phyloP scores from a whole-genome alignment of 2,329 filamentous ascomycete genomes.

The Pyrenochaeta sp. region DNA sequence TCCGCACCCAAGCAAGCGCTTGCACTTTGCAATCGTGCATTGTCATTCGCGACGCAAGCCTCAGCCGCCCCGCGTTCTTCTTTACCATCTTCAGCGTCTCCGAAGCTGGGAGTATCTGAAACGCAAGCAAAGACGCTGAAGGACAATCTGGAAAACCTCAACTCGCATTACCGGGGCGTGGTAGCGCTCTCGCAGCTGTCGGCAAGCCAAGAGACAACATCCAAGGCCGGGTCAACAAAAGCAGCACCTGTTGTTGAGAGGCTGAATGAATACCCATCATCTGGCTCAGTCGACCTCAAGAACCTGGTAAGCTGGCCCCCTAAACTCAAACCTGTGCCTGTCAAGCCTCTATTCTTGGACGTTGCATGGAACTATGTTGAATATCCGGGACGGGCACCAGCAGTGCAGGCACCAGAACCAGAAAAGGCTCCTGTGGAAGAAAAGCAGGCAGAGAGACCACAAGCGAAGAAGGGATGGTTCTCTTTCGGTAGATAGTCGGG shows the following conservation, averaged over 20 bases:
- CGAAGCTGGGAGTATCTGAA: slow-evolving; percentile 72
- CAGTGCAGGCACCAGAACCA: slow-evolving; percentile 37
- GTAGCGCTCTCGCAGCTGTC: slow-evolving; percentile 78
- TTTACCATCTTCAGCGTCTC: slow-evolving; percentile 53
- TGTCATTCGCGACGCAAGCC: slow-evolving; percentile 65
- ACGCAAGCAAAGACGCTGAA: slow-evolving; percentile 67
- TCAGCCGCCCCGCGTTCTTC: slow-evolving; percentile 50
- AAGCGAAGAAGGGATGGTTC: slow-evolving; percentile 60
- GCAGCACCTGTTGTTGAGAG: slow-evolving; percentile 74
- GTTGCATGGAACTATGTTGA: slow-evolving; percentile 98
- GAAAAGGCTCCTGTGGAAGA: slow-evolving; percentile 33
- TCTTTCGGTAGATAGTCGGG: slow-evolving; percentile 54
- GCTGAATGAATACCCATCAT: slow-evolving; percentile 76
- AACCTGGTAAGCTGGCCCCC: slow-evolving; percentile 90
- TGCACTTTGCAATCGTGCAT: slow-evolving; percentile 79
- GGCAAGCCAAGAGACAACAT: slow-evolving; percentile 56
- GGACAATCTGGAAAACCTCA: slow-evolving; percentile 70
- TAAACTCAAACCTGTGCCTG: slow-evolving; percentile 79
- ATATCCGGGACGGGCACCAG: slow-evolving; percentile 72
- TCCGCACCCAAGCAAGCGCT: slow-evolving; percentile 79
- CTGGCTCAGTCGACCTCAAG: slow-evolving; percentile 71
- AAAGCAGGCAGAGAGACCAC: slow-evolving; percentile 44
- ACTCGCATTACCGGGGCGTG: slow-evolving; percentile 82
- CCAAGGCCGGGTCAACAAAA: slow-evolving; percentile 53
- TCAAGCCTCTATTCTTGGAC: slow-evolving; percentile 96